phyloP scores from a whole-genome alignment of 352 stramenopile genomes.

The Salisapilia sapeloensis region DNA sequence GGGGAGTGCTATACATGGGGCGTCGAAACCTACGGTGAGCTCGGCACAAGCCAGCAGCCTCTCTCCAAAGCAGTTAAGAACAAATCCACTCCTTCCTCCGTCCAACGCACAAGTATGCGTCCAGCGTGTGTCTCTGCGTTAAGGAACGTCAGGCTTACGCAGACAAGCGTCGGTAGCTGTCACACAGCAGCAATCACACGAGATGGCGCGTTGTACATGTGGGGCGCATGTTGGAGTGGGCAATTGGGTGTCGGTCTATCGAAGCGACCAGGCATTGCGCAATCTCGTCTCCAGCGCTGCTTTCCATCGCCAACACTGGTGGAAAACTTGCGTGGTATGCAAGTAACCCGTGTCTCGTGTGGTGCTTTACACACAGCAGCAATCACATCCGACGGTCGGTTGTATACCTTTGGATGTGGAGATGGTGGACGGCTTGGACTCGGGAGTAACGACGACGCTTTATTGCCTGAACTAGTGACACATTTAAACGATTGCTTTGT shows the following conservation, averaged over 20 bases:
- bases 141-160: slow-evolving; percentile 2
- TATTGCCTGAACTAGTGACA: slow-evolving; percentile 25
- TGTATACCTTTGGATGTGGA: slow-evolving; percentile 80
- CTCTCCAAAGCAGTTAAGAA: too few relatives aligned
- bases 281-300: slow-evolving; percentile 25
- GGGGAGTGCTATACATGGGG: slow-evolving; percentile 46
- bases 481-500: slow-evolving; percentile 32
- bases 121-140: not conserved
- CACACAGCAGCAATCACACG: slow-evolving; percentile 33
- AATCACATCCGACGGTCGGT: slow-evolving; percentile 27
- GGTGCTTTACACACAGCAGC: slow-evolving; percentile 72
- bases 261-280: slow-evolving; percentile 31
- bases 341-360: slow-evolving; percentile 69
- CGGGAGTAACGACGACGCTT: slow-evolving; percentile 19
- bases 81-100: not conserved
- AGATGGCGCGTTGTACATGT: slow-evolving; percentile 31
- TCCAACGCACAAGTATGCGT: not conserved
- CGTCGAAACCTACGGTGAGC: slow-evolving; percentile 31
- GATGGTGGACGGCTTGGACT: slow-evolving; percentile 84
- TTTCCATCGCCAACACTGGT: slow-evolving; percentile 52
- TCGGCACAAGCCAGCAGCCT: slow-evolving; percentile 11
- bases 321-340: slow-evolving; percentile 15
- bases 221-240: slow-evolving; percentile 50
- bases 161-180: slow-evolving; percentile 41
- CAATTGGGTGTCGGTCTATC: slow-evolving; percentile 42